Evolutionary conservation across 306 rosid genomes (phyloP), one percentile per base, ranked within the genome.

Genomic region (Rubus parviflorus): DNA sequence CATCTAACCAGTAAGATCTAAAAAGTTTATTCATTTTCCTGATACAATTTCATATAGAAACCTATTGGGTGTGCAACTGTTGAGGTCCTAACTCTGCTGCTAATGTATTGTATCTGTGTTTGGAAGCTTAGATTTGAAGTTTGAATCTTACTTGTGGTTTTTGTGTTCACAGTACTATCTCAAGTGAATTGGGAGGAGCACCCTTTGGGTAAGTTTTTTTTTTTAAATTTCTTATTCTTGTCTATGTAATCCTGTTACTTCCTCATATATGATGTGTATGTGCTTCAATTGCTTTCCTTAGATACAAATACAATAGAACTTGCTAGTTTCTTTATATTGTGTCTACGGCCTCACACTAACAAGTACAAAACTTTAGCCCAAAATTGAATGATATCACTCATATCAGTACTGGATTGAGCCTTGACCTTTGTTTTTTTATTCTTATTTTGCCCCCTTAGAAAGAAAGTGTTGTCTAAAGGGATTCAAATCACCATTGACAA

Each of bases 121-220:
- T 56, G 67, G 66, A 72, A 20, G 52, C 64, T 41, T 48, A 49
- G 54, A 40, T 61, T 25, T 7, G 20, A 48, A 8, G 5, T 38
- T 23, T 54, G 11, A 11, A 7, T 8, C 74, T 74, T 40, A 35
- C 47, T 53, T 20, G 14, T 68, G 8, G 63, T 9, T 20, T 62
- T 41, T 78, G 11, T 75, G 38, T 83, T 81, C 82, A 85, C 93
- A 94, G 98, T 71, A 92, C 98, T 10, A 85, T 92, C 81, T 89
- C 98, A 73, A 77, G 81, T 80, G 97, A 94, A 62, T 81, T 92
- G 69, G 92, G 83, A 61, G 98, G 98, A 77, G 95, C 97, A 13
- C 98, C 98, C 41, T 94, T 92, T 82, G 97, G 97, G 98, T 92
- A 88, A 88, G 81, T 17, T 45, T 81, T 72, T 76, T 35, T 30